Conservation (phyloP, 345 rosid species). For the Rhodomyrtus tomentosa region DNA sequence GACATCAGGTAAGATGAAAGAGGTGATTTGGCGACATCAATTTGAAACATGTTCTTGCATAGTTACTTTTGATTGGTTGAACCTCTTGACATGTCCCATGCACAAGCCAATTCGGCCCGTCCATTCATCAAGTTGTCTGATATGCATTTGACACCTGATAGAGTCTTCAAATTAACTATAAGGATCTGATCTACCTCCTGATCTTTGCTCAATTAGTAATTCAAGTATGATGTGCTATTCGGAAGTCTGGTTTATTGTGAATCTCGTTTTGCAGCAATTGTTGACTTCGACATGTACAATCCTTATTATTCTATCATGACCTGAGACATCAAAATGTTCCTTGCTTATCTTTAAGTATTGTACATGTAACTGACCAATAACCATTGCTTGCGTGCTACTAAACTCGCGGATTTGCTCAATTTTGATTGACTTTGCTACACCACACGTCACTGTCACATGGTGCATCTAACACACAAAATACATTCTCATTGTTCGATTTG, state of each 20-base stretch:
- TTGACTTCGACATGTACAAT: not conserved
- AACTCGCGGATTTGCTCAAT: not conserved
- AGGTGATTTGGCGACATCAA: conserved; percentile 1
- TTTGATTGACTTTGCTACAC: not conserved
- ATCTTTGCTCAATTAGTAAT: not conserved
- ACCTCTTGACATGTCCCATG: not conserved
- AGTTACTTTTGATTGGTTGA: not conserved
- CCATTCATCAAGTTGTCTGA: conserved; percentile 14
- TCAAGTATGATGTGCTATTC: not conserved
- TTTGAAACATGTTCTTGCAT: conserved; percentile 2
- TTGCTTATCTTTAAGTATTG: not conserved
- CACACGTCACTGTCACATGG: not conserved
- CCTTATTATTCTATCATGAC: not conserved
- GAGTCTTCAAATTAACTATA: conserved; percentile 7
- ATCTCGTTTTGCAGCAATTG: not conserved
- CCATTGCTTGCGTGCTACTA: not conserved
- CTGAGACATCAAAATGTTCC: not conserved
- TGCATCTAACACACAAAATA: not conserved
- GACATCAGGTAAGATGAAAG: conserved; percentile 7
- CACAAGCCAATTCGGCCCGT: not conserved
- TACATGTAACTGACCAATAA: not conserved
- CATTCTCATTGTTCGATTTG: not conserved
- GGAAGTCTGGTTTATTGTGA: not conserved
- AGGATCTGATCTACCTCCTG: not conserved
- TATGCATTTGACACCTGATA: conserved; percentile 13